Conservation (phyloP, 2,329 filamentous ascomycete genomes). For the Pseudogymnoascus sp. region DNA sequence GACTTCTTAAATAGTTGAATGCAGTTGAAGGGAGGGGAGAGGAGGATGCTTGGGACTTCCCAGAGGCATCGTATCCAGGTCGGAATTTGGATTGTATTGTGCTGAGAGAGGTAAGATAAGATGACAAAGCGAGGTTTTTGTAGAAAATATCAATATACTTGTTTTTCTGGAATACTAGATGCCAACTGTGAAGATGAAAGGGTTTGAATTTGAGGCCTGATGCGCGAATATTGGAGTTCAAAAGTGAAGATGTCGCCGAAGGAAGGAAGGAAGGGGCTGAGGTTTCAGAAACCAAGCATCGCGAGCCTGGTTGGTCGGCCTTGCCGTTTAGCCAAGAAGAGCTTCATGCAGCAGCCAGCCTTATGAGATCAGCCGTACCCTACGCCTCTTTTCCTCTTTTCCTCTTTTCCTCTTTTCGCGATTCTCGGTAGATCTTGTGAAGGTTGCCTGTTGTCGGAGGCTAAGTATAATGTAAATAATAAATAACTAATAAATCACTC, state of each 20-base stretch:
- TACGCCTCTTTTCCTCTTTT: not conserved
- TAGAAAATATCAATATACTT: not conserved
- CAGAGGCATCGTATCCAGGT: not conserved
- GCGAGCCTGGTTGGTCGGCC: not conserved
- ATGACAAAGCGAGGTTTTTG: not conserved
- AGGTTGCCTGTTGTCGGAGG: too few species aligned
- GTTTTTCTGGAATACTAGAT: not conserved
- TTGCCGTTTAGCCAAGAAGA: not conserved
- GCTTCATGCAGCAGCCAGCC: not conserved
- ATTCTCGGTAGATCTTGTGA: not conserved
- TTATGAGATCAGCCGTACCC: not conserved
- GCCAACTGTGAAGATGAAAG: not conserved
- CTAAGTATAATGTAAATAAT: not conserved
- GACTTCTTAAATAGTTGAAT: conserved; percentile 10
- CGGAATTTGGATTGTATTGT: not conserved
- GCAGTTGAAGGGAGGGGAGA: not conserved
- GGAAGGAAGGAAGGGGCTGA: too few species aligned
- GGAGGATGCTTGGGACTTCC: not conserved
- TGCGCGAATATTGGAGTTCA: not conserved
- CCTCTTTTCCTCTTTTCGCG: too few species aligned
- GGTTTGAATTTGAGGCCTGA: not conserved
- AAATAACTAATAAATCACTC: not conserved
- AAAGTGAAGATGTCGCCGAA: not conserved
- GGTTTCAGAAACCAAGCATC: not conserved
- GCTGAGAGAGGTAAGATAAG: not conserved